These are phyloP conservation scores for Podochytrium sp. DNA, from an alignment of 192 early-diverging fungal genomes.

Conservation along the genomic window DNA sequence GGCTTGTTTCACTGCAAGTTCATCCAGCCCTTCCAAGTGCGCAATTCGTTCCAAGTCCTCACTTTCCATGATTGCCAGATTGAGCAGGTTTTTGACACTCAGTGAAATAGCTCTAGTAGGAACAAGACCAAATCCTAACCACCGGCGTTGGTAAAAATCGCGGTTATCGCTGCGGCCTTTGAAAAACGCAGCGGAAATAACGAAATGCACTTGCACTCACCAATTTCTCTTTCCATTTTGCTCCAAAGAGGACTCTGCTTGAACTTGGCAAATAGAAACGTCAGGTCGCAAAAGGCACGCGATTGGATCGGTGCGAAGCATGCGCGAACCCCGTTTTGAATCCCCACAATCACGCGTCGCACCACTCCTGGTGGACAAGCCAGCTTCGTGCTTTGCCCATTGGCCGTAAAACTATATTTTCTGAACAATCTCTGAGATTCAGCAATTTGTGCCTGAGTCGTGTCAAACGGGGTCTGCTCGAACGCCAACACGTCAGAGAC, in stretches of 20 bases:
- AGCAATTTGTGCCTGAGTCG: not conserved
- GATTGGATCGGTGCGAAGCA: slow-evolving; percentile 22
- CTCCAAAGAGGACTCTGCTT: slow-evolving; percentile 1
- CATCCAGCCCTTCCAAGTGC: no score
- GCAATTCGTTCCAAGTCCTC: not conserved
- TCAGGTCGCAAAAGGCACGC: slow-evolving; percentile 2
- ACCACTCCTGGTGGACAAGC: not conserved
- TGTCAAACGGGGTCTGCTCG: slow-evolving; percentile 32
- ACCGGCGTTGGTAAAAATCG: not conserved
- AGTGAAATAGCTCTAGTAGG: no score
- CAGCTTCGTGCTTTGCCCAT: not conserved
- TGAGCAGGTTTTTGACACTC: not conserved
- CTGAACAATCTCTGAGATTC: slow-evolving; percentile 7
- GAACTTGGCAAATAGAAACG: slow-evolving; percentile 10
- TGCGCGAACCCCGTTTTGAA: not conserved
- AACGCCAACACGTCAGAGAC: slow-evolving; percentile 28
- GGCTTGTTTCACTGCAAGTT: no score
- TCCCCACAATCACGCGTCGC: not conserved
- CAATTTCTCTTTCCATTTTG: slow-evolving; percentile 12
- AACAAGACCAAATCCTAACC: not conserved
- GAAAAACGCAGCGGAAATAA: not conserved
- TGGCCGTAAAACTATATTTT: slow-evolving; percentile 10
- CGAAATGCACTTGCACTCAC: not conserved
- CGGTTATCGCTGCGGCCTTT: not conserved
- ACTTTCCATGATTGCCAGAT: not conserved